Evolutionary conservation across 1,284 basidiomycete species (phyloP), one percentile per base, ranked within the genome.

Genomic region (Sporisorium sorghi): DNA sequence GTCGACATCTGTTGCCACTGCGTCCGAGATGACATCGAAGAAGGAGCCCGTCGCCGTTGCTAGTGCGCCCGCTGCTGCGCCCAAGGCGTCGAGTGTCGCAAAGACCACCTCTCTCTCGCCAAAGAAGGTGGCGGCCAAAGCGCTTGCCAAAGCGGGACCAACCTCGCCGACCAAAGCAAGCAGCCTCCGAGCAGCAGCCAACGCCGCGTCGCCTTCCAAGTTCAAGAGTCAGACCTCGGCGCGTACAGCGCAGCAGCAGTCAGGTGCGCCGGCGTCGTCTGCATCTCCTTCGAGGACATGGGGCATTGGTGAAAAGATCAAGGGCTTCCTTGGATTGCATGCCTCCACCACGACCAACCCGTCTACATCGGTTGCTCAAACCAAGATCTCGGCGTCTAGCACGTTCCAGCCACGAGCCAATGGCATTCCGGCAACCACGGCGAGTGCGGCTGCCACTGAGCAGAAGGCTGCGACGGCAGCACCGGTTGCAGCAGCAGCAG

Each of bases 291-390:
- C 67, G 23, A 52, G 72, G 21, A 26, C 57, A 1, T 74, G 72
- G 72, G 76, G 76, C 23, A 43, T 78, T n/a, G 73, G 78, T 12
- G 73, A 76, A 19, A 76, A 73, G 60, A 67, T 80, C 72, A 74
- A 77, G 39, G 74, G 76, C 23, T 68, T 80, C 54, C 62, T 80
- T 19, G 78, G 78, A 7, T 54, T 80, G 49, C 75, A 74, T 26
- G 59, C 58, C 39, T 67, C 67, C 0, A 70, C 73, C 19, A 67
- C 67, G 7, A 66, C 46, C 42, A 51, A 55, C 26, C 14, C 60
- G 6, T 39, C 73, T 15, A 64, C 68, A 2, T 44, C 68, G 21
- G 53, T 23, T 10, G 43, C 66, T 10, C 68, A 68, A 46, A 65
- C 64, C 48, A 65, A 73, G 55, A 54, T 63, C 23, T 76, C 70